Base-by-base conservation (phyloP, 345 rosid species). In the Euphorbia peplus region DNA sequence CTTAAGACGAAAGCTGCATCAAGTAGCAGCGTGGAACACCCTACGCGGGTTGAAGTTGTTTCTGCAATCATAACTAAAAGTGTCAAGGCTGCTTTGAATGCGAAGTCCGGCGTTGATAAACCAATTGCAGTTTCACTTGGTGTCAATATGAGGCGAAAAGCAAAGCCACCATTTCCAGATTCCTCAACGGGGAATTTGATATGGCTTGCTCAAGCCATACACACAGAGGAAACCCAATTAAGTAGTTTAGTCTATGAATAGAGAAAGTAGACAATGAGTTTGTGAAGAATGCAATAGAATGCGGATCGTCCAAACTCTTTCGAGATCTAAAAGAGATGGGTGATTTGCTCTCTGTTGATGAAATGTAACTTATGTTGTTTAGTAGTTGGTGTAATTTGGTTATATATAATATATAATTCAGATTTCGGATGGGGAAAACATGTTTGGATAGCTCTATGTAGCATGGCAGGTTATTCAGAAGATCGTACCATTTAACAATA, bases 1-100 rank as follows among this genome's bases (percentile, higher is more conserved):
- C 77, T 83, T 8, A 82, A 71, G 71, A 67, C 50, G 3, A 78
- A 47, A 22, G 83, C 78, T 22, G 18, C 16, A 70, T 72, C 4
- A n/a, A n/a, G n/a, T n/a, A n/a, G n/a, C 73, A 77, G 62, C 54
- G 78, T 82, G 55, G 58, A 22, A n/a, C 72, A 82, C 21, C 85
- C 87, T 0, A 73, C 87, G 3, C 68, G 85, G 28, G 73, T 82
- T 0, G 89, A 86, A 60, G 82, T 73, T 22, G 83, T 86, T 4
- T 67, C 84, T 19, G 86, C 87, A 59, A 68, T 85, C 26, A 74
- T 86, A 14, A 68, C 83, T 80, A 79, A 74, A 76, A 35, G 66
- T 42, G 69, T 75, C 29, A 78, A 72, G 72, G 57, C 72, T 26
- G 78, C 76, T 8, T 70, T 11, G 70, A 79, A 76, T 70, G 54